Base-by-base conservation (phyloP, 768 basidiomycete species). In the Leucosporidium creatinivorum region DNA sequence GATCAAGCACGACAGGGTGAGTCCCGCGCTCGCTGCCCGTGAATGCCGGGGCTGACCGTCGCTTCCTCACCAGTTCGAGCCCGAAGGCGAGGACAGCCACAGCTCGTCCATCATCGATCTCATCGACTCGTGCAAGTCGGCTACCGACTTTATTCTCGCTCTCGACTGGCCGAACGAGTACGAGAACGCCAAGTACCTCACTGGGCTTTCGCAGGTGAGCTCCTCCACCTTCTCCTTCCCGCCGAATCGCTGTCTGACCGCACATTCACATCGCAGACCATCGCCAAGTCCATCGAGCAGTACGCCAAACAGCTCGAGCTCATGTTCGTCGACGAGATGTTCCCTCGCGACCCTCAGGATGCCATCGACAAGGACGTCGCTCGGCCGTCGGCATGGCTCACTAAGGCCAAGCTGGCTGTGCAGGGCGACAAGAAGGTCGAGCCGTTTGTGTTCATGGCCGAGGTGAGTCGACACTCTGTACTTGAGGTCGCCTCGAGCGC, bases 101-200 rank as follows among this genome's bases (percentile, higher is more conserved):
- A 94, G 91, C 73, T 93, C 93, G n/a, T 98, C 94, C 0, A 93
- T 99, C 63, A 87, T 93, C 28, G 96, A 99, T 78, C 82, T 99
- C 1, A 97, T 98, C 75, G 92, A 92, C 69, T 96, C 93, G 4
- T 82, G 98, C 63, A 85, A 90, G 60, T 92, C 89, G 73, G 92
- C 94, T 0, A 87, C 93, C 74, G 84, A 85, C 65, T 93, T 96
- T 79, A 78, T 99, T 55, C 84, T 90, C 77, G 89, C 89, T 58
- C 80, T 99, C 50, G 85, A 93, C 68, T 99, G 96, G 96, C 86
- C 88, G 17, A 91, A 98, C 75, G 85, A 86, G 58, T 89, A 89
- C 71, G 89, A 93, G 76, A 84, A 90, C 67, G 92, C 92, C 5
- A 82, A 87, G 56, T 99, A 97, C 79, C 88, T 90, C 75, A 96